Evolutionary conservation across 352 stramenopile genomes (phyloP).

Genomic region (Globisporangium acanthophoron): DNA sequence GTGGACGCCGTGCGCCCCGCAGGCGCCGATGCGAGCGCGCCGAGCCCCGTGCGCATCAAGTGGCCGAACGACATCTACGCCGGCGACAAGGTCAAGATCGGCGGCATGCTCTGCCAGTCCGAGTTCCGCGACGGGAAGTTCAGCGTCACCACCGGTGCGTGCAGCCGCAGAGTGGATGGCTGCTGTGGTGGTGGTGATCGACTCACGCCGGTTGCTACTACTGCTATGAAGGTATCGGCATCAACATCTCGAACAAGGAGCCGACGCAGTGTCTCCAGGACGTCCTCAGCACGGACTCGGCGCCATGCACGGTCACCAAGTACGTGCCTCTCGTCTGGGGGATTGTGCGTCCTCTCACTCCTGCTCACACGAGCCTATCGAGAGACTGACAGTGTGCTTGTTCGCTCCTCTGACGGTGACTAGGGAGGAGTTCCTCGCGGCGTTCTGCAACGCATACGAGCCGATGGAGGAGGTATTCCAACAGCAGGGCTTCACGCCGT

Average conservation of each 20-base stretch:
- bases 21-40: background rate
- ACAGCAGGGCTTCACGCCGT: conserved; percentile 78
- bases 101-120: conserved; percentile 87
- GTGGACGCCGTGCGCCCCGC: conserved; percentile 54
- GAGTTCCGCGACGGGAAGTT: conserved; percentile 78
- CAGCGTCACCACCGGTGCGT: conserved; percentile 72
- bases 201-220: background rate
- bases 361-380: no score
- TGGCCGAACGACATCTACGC: conserved; percentile 93
- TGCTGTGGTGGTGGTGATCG: no score
- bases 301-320: conserved; percentile 73
- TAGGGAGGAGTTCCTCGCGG: conserved; percentile 83
- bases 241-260: conserved; percentile 87
- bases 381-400: background rate
- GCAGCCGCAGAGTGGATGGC: no score
- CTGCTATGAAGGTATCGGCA: conserved; percentile 50
- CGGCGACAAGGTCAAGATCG: conserved; percentile 82
- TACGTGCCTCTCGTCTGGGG: conserved; percentile 18
- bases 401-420: background rate
- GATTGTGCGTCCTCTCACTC: no score
- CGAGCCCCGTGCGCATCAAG: conserved; percentile 82
- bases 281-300: conserved; percentile 49
- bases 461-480: conserved; percentile 81
- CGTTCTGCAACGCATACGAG: conserved; percentile 87
- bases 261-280: conserved; percentile 87